Conservation (phyloP, 2,329 filamentous ascomycete genomes). For the Exophiala alcalophila region DNA sequence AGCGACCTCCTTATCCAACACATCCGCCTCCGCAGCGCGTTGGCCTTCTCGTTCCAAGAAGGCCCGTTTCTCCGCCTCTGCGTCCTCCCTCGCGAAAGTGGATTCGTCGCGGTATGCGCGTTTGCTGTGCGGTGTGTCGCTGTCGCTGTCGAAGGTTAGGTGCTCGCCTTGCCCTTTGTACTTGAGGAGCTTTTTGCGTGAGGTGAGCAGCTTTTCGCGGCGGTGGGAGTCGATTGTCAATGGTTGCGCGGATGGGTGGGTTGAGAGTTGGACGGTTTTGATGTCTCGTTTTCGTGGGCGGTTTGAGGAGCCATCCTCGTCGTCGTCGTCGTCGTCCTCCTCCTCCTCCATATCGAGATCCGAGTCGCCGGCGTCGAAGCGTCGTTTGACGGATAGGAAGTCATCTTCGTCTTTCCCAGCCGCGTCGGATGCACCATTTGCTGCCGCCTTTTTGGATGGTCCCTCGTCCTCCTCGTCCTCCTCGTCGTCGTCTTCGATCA, state of each 20-base stretch:
- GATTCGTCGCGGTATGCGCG: conserved; percentile 88
- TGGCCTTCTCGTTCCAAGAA: conserved; percentile 76
- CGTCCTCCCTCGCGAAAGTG: conserved; percentile 72
- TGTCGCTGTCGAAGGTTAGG: conserved; percentile 79
- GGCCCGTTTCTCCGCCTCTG: conserved; percentile 59
- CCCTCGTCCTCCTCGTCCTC: conserved; percentile 35
- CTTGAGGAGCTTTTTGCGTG: conserved; percentile 90
- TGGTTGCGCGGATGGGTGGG: conserved; percentile 62
- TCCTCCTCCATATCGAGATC: conserved; percentile 46
- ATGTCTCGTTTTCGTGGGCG: conserved; percentile 35
- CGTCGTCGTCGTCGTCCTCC: conserved; percentile 46
- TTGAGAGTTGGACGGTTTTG: conserved; percentile 48
- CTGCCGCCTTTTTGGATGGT: conserved; percentile 27
- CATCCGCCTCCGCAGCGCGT: conserved; percentile 70
- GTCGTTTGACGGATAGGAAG: conserved; percentile 84
- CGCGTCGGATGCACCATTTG: not conserved
- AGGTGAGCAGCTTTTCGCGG: conserved; percentile 88
- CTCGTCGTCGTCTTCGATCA: conserved; percentile 63
- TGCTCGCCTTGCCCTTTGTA: conserved; percentile 84
- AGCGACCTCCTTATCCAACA: conserved; percentile 75
- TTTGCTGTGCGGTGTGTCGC: conserved; percentile 61
- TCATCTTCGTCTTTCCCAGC: conserved; percentile 59
- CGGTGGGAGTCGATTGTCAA: conserved; percentile 91
- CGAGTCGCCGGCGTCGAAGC: conserved; percentile 69
- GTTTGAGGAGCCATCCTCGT: conserved; percentile 1